These are phyloP conservation scores for Rhododendron vialii DNA, from an alignment of 148 eudicot genomes.

Conservation along the genomic window DNA sequence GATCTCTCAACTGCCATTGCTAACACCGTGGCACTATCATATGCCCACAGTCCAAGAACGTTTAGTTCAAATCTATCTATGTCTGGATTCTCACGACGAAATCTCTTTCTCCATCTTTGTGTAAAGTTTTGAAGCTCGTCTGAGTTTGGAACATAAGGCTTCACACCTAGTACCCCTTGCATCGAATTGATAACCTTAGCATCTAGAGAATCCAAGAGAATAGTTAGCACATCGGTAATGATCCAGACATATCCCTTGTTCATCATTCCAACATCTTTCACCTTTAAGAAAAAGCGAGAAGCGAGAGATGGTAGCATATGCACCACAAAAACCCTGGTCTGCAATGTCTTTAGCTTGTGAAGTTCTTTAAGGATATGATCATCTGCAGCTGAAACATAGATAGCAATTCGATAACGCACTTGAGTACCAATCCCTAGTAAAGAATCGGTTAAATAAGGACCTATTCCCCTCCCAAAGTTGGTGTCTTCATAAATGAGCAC, in stretches of 20 bases:
- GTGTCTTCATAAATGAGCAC: slow-evolving; percentile 46
- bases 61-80: slow-evolving; percentile 18
- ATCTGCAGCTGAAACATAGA: slow-evolving; percentile 38
- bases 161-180: slow-evolving; percentile 29
- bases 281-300: slow-evolving; percentile 32
- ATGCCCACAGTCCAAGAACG: slow-evolving; percentile 52
- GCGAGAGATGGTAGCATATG: slow-evolving; percentile 48
- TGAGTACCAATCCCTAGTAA: slow-evolving; percentile 23
- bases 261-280: slow-evolving; percentile 48
- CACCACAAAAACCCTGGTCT: slow-evolving; percentile 65
- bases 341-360: slow-evolving; percentile 39
- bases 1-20: slow-evolving; percentile 49
- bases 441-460: slow-evolving; percentile 37
- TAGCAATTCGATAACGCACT: slow-evolving; percentile 27
- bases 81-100: slow-evolving; percentile 37
- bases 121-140: slow-evolving; percentile 24
- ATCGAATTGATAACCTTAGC: background rate
- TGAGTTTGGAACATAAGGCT: slow-evolving; percentile 35
- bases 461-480: slow-evolving; percentile 42
- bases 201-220: slow-evolving; percentile 34
- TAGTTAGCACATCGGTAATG: slow-evolving; percentile 39
- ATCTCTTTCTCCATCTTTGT: slow-evolving; percentile 38
- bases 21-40: slow-evolving; percentile 46
- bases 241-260: slow-evolving; percentile 67
- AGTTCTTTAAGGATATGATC: slow-evolving; percentile 46